phyloP scores from a whole-genome alignment of 2,329 filamentous ascomycete genomes.

The Penicillium sp. region DNA sequence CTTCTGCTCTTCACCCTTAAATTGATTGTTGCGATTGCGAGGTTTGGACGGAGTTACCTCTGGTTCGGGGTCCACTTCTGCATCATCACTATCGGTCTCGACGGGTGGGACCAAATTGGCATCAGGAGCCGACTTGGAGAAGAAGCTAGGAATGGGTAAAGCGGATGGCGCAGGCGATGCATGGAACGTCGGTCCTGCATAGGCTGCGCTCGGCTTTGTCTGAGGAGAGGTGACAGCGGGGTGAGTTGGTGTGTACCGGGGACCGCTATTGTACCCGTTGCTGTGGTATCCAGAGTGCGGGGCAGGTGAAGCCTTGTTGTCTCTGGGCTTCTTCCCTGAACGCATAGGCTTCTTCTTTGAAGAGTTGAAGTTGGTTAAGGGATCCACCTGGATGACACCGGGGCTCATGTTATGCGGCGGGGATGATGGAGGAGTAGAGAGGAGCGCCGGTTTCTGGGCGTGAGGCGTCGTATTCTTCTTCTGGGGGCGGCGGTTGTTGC shows the following conservation, averaged over 20 bases:
- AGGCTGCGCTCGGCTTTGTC: constrained; percentile 49
- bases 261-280: constrained; percentile 24
- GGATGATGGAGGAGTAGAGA: constrained; percentile 40
- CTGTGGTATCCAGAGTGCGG: constrained; percentile 25
- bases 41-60: constrained; percentile 49
- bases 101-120: constrained; percentile 45
- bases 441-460: constrained; percentile 28
- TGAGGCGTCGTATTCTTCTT: constrained; percentile 40
- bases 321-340: constrained; percentile 38
- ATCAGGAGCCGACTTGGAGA: constrained; percentile 71
- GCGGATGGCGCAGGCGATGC: constrained; percentile 89
- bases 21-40: constrained; percentile 36
- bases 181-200: constrained; percentile 92
- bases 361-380: constrained; percentile 27
- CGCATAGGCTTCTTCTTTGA: constrained; percentile 40
- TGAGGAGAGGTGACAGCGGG: constrained; percentile 47
- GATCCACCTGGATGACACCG: constrained; percentile 30
- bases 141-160: constrained; percentile 86
- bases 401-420: constrained; percentile 37
- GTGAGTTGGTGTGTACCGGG: constrained; percentile 31
- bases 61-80: constrained; percentile 34
- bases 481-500: constrained; percentile 37
- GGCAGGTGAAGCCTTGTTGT: constrained; percentile 28
- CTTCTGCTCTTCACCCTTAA: constrained; percentile 42
- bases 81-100: constrained; percentile 44